Evolutionary conservation across 371 early-diverging fungal genomes (phyloP).

Genomic region (Mucor irregularis): DNA sequence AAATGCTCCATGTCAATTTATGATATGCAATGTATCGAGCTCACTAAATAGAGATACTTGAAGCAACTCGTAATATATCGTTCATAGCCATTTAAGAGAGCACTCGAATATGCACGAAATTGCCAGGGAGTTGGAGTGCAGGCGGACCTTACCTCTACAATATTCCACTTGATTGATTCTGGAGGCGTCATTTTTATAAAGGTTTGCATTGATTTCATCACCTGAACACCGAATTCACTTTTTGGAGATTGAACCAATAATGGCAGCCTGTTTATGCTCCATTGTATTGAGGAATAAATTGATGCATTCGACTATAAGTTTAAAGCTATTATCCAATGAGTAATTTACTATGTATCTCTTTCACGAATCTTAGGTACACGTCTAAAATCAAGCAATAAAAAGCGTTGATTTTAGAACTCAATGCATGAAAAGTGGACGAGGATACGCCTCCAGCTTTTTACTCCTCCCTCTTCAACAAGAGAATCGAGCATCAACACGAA

Average conservation of each 20-base stretch:
- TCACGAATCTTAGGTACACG: too few species aligned
- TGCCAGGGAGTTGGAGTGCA: constrained; percentile 8
- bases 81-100: constrained; percentile 15
- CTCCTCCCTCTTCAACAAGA: too few species aligned
- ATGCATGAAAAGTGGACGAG: too few species aligned
- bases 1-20: too few species aligned
- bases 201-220: constrained; percentile 10
- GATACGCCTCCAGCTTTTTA: too few species aligned
- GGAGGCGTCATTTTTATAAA: constrained; percentile 1
- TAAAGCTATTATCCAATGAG: constrained; percentile 11
- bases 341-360: constrained; percentile 4
- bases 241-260: constrained; percentile 12
- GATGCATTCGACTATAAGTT: constrained; percentile 10
- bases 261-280: constrained; percentile 10
- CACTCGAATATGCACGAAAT: constrained; percentile 3
- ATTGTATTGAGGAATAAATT: constrained; percentile 6
- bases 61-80: constrained; percentile 11
- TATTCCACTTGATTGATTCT: constrained; percentile 6
- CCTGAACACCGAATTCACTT: constrained; percentile 14
- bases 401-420: too few species aligned
- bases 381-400: too few species aligned
- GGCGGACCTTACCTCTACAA: constrained; percentile 11
- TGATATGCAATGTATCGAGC: too few species aligned
- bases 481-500: too few species aligned
- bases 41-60: too few species aligned